phyloP scores from a whole-genome alignment of 1,284 basidiomycete genomes.

The Tylopilus sp. region DNA sequence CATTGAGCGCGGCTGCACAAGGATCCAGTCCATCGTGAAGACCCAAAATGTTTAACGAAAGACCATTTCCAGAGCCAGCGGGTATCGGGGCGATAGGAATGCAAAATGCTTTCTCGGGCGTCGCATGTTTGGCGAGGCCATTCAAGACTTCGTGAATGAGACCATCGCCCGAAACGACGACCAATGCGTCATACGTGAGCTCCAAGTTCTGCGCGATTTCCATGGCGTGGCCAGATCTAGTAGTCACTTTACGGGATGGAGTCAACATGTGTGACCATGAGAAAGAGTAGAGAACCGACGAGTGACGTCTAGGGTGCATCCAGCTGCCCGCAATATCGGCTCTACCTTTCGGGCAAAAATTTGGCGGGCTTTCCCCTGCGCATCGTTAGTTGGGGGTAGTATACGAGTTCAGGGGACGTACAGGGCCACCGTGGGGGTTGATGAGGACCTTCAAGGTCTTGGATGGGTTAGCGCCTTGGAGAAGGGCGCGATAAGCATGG shows the following conservation, averaged over 20 bases:
- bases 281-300: constrained; percentile 43
- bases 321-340: constrained; percentile 79
- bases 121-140: constrained; percentile 74
- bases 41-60: constrained; percentile 74
- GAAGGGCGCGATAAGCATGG: constrained; percentile 4
- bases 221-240: constrained; percentile 67
- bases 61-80: constrained; percentile 81
- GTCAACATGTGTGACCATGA: constrained; percentile 7
- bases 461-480: constrained; percentile 47
- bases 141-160: constrained; percentile 91
- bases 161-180: constrained; percentile 89
- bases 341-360: constrained; percentile 67
- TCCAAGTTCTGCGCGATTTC: constrained; percentile 64
- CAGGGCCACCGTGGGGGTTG: constrained; percentile 83
- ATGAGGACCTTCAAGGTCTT: constrained; percentile 70
- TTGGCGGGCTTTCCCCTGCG: constrained; percentile 64
- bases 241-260: constrained; percentile 53
- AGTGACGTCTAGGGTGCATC: constrained; percentile 61
- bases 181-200: constrained; percentile 72
- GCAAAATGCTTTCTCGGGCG: constrained; percentile 67
- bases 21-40: constrained; percentile 72
- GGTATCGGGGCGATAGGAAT: constrained; percentile 86
- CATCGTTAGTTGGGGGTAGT: neutral
- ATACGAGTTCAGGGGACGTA: constrained; percentile 32
- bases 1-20: constrained; percentile 73